Evolutionary conservation across 2,329 filamentous ascomycete genomes (phyloP).

Genomic region (Trichoderma harzianum): DNA sequence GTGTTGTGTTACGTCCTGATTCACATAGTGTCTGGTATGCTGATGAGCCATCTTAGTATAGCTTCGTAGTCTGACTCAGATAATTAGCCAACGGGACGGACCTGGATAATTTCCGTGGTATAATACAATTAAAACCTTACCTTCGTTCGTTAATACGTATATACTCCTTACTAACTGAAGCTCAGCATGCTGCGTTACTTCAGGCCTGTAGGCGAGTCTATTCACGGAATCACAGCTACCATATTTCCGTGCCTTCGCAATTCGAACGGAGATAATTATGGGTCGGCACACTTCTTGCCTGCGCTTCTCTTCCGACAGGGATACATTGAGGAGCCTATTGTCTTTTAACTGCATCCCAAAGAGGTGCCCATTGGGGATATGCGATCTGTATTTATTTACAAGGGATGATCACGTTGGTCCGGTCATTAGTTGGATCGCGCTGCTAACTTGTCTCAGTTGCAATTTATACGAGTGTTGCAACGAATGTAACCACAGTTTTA

Average conservation of each 20-base stretch:
- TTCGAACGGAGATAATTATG: background rate
- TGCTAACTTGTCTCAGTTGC: background rate
- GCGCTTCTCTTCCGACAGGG: background rate
- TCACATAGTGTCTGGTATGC: background rate
- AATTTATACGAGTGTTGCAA: background rate
- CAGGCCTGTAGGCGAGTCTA: no score
- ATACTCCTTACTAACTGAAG: background rate
- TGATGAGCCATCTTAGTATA: background rate
- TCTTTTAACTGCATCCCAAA: background rate
- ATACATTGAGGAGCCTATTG: background rate
- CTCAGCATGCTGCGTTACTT: background rate
- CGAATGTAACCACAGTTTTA: background rate
- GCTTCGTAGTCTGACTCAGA: background rate
- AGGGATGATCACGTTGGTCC: no score
- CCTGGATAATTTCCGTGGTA: background rate
- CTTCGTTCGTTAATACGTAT: background rate
- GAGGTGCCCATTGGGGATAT: background rate
- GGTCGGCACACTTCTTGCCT: background rate
- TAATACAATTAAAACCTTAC: background rate
- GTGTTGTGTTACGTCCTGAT: background rate
- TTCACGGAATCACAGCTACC: background rate
- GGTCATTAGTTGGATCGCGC: background rate
- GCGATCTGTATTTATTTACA: background rate
- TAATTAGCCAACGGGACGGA: background rate
- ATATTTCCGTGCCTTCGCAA: background rate